These are phyloP conservation scores for Herpetospermum pedunculosum DNA, from an alignment of 306 rosid species.

Conservation along the genomic window DNA sequence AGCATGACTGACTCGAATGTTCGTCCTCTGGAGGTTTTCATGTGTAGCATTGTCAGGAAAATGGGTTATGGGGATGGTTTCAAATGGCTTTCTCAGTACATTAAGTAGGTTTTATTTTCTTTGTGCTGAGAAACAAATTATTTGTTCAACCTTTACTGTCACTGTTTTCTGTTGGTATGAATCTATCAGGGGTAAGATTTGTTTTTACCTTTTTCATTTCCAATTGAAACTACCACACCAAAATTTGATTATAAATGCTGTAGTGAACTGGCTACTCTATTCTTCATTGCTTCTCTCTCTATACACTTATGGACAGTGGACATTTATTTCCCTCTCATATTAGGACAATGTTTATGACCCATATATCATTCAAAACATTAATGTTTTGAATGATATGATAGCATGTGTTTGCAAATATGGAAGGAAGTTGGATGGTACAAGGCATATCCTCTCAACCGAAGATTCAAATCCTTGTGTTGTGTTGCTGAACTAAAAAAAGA, in stretches of 20 bases:
- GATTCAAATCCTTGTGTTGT: too few species aligned
- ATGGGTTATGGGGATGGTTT: constrained; percentile 94
- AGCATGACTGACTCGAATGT: constrained; percentile 55
- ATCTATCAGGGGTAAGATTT: neutral
- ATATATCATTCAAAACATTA: neutral
- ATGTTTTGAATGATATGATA: neutral
- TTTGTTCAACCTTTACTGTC: neutral
- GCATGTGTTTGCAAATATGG: neutral
- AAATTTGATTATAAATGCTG: neutral
- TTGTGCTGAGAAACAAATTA: neutral
- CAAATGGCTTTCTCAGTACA: constrained; percentile 89
- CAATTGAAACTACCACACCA: constrained; percentile 4
- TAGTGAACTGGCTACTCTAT: constrained; percentile 5
- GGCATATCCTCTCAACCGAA: too few species aligned
- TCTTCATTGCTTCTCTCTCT: neutral
- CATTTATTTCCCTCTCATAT: neutral
- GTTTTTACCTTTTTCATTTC: constrained; percentile 6
- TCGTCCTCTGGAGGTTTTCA: constrained; percentile 79
- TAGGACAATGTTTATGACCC: neutral
- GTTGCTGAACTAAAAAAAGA: too few species aligned
- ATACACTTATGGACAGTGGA: neutral
- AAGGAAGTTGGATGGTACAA: neutral
- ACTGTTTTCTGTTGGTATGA: constrained; percentile 6
- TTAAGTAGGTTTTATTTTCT: constrained; percentile 30
- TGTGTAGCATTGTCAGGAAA: constrained; percentile 88